Percentiles rank a stretch among this genome's conserved stretches.
phyloP scores from a whole-genome alignment of 345 rosid species.

The Eucalyptus curtisii region DNA sequence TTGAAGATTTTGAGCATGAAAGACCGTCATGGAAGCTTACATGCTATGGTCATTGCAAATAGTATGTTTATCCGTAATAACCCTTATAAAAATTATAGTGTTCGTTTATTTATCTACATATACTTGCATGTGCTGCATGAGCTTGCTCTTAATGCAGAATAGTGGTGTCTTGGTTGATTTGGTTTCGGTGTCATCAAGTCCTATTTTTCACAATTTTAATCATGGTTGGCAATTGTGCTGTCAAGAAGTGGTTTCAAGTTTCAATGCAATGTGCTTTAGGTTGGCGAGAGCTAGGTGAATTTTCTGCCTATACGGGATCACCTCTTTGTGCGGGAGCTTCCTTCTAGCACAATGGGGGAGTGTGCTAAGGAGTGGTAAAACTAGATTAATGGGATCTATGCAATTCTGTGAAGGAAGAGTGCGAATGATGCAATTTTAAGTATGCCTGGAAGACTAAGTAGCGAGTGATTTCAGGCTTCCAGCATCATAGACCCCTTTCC shows the following conservation, averaged over 20 bases:
- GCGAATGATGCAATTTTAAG: not conserved
- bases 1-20: conserved; percentile 71
- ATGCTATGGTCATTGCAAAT: conserved; percentile 70
- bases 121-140: not conserved
- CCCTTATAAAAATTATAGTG: not conserved
- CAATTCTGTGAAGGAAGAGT: not conserved
- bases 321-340: not conserved
- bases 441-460: not conserved
- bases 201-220: not conserved
- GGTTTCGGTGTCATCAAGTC: not conserved
- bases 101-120: not conserved
- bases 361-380: not conserved
- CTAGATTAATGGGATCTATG: not conserved
- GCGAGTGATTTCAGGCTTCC: not conserved
- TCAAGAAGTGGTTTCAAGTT: not conserved
- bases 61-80: conserved; percentile 20
- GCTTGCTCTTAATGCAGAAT: not conserved
- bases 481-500: not conserved
- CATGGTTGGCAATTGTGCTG: not conserved
- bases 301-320: not conserved
- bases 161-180: not conserved
- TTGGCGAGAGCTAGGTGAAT: not conserved
- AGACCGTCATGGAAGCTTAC: conserved; percentile 90
- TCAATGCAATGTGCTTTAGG: not conserved
- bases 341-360: not conserved